These are phyloP conservation scores for Suillus variegatus DNA, from an alignment of 768 basidiomycete species.

Conservation along the genomic window DNA sequence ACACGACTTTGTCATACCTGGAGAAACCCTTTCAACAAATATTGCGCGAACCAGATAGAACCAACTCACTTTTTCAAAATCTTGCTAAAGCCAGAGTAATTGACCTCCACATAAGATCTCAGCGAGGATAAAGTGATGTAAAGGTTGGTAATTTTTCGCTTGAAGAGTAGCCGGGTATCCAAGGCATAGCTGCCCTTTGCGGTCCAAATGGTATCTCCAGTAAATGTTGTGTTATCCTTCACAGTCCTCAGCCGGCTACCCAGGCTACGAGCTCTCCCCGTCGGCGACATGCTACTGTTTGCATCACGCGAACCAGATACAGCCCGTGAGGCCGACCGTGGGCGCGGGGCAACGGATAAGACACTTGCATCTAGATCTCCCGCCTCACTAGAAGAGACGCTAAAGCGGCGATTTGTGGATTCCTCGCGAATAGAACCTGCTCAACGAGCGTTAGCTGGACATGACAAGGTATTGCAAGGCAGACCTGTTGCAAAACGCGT, in stretches of 20 bases:
- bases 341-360: constrained; percentile 22
- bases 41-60: constrained; percentile 2
- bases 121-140: constrained; percentile 78
- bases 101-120: constrained; percentile 86
- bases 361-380: constrained; percentile 43
- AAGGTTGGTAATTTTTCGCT: constrained; percentile 81
- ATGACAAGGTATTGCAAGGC: background rate
- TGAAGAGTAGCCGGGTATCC: constrained; percentile 84
- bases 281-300: constrained; percentile 35
- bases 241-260: constrained; percentile 53
- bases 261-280: constrained; percentile 35
- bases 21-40: background rate
- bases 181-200: constrained; percentile 77
- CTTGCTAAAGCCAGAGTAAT: constrained; percentile 92
- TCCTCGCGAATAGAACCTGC: constrained; percentile 14
- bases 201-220: constrained; percentile 68
- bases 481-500: constrained; percentile 26
- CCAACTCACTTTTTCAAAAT: constrained; percentile 87
- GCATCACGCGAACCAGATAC: constrained; percentile 24
- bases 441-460: background rate
- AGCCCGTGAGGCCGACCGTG: constrained; percentile 7
- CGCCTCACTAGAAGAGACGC: constrained; percentile 53
- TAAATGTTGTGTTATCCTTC: constrained; percentile 51
- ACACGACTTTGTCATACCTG: constrained; percentile 94
- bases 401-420: constrained; percentile 28